Percentiles rank a stretch among this genome's conserved stretches.
These are phyloP conservation scores for Cyberlindnera maritima DNA, from an alignment of 805 yeast genomes.

Conservation along the genomic window DNA sequence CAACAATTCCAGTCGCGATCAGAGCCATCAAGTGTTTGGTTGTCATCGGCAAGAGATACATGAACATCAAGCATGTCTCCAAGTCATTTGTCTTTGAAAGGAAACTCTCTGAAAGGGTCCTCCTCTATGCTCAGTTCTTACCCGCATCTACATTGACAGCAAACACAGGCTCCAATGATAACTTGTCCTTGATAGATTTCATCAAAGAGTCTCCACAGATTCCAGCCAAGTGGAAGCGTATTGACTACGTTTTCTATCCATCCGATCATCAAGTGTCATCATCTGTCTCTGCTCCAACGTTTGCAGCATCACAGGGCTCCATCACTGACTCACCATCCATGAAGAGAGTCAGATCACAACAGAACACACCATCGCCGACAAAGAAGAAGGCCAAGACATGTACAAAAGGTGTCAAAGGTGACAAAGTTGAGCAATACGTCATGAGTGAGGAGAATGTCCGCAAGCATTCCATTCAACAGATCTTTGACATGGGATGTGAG, in stretches of 20 bases:
- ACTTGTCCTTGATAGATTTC: conserved; percentile 46
- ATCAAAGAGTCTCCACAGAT: conserved; percentile 40
- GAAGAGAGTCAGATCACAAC: conserved; percentile 15
- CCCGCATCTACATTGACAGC: conserved; percentile 45
- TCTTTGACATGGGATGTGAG: conserved; percentile 58
- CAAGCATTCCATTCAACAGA: conserved; percentile 54
- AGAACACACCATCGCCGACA: conserved; percentile 18
- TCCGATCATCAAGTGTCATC: conserved; percentile 1
- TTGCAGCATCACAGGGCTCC: conserved; percentile 3
- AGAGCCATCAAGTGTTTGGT: conserved; percentile 60
- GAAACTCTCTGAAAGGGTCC: conserved; percentile 27
- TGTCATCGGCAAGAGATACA: conserved; percentile 58
- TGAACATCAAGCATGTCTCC: conserved; percentile 34
- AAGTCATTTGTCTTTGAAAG: conserved; percentile 22
- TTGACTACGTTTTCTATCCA: conserved; percentile 52
- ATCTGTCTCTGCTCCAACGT: not conserved
- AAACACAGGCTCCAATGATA: conserved; percentile 33
- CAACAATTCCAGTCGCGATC: conserved; percentile 56
- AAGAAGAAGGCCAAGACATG: conserved; percentile 17
- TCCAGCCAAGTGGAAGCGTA: conserved; percentile 55
- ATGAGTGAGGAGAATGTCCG: conserved; percentile 57
- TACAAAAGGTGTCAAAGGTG: conserved; percentile 19
- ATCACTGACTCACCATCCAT: conserved; percentile 16
- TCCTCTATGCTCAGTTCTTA: conserved; percentile 48
- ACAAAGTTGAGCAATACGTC: conserved; percentile 48